Evolutionary conservation across 305 asterid species (phyloP).

Genomic region (Solanum hybrid): DNA sequence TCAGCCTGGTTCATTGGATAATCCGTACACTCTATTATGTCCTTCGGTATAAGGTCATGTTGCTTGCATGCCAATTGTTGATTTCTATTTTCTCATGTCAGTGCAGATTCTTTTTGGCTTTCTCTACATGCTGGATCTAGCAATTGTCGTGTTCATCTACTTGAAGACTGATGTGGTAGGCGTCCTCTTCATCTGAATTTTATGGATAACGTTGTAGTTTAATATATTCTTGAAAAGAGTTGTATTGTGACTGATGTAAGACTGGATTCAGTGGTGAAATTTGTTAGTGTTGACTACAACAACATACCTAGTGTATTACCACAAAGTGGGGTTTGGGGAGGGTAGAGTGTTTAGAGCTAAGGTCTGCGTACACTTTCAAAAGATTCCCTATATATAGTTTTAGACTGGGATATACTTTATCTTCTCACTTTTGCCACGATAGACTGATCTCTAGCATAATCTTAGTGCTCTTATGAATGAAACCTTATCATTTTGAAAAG

Average conservation of each 20-base stretch:
- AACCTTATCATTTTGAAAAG: neutral
- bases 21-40: neutral
- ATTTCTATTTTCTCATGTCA: slow-evolving; percentile 14
- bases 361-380: neutral
- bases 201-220: neutral
- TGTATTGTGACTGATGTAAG: neutral
- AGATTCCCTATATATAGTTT: neutral
- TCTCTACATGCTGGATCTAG: slow-evolving; percentile 74
- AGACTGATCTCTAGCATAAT: neutral
- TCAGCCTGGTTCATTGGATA: neutral
- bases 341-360: too few species aligned
- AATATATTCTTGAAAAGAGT: neutral
- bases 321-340: too few species aligned
- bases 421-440: neutral
- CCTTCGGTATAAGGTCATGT: neutral
- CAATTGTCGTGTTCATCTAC: slow-evolving; percentile 59
- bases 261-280: neutral
- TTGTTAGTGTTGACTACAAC: neutral
- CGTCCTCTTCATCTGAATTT: neutral
- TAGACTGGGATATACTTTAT: neutral
- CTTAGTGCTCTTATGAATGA: neutral
- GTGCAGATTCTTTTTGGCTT: slow-evolving; percentile 76
- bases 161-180: slow-evolving; percentile 81
- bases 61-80: neutral
- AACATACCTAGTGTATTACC: too few species aligned